Evolutionary conservation across 257 asterid species (phyloP).

Genomic region (Mitragyna speciosa): DNA sequence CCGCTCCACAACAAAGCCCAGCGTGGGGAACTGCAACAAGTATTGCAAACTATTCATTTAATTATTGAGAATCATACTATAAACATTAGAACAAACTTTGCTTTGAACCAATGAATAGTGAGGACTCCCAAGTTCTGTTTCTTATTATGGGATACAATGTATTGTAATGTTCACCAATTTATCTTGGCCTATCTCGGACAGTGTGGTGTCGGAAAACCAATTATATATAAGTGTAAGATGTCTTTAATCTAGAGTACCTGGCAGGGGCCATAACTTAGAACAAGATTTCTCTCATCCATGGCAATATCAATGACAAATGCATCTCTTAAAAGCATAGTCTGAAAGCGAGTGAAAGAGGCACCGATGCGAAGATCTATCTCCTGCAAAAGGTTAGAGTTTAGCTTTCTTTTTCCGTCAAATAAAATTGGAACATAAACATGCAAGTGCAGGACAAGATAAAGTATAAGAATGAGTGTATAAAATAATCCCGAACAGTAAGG

Average conservation of each 20-base stretch:
- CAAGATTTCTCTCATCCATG: conserved; percentile 62
- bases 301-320: conserved; percentile 74
- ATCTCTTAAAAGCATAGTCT: conserved; percentile 87
- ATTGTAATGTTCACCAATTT: background rate
- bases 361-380: conserved; percentile 98
- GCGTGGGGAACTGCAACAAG: conserved; percentile 82
- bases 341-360: conserved; percentile 97
- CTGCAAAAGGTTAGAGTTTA: conserved; percentile 45
- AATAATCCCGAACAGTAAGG: background rate
- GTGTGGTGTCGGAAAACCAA: background rate
- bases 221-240: background rate
- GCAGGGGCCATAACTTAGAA: conserved; percentile 97
- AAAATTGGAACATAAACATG: background rate
- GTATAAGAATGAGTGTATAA: background rate
- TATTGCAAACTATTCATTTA: conserved; percentile 4
- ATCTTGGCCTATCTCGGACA: background rate
- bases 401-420: conserved; percentile 12
- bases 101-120: background rate
- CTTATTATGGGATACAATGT: background rate
- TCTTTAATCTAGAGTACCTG: conserved; percentile 51
- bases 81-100: background rate
- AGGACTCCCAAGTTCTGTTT: background rate
- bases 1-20: conserved; percentile 94
- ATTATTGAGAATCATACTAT: background rate
- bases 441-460: background rate